phyloP scores from a whole-genome alignment of 78 protist species.

The Dictyostelium capitatum region DNA sequence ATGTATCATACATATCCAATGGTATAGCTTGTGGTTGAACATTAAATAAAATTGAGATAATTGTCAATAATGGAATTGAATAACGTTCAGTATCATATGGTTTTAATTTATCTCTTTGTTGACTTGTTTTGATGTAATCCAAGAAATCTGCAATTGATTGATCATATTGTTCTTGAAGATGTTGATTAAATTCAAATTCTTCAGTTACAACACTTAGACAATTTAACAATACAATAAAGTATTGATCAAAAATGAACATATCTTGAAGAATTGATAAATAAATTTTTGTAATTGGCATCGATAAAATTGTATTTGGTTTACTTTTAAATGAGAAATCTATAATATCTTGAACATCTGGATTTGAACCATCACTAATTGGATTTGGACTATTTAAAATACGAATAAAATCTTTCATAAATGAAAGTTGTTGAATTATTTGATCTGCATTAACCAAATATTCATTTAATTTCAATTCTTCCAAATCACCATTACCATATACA shows the following conservation, averaged over 20 bases:
- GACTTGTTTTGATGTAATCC: slow-evolving; percentile 36
- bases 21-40: slow-evolving; percentile 34
- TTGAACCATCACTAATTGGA: slow-evolving; percentile 63
- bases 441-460: slow-evolving; percentile 8
- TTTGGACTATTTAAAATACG: slow-evolving; percentile 34
- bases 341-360: slow-evolving; percentile 68
- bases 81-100: slow-evolving; percentile 63
- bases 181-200: slow-evolving; percentile 48
- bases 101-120: slow-evolving; percentile 24
- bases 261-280: slow-evolving; percentile 38
- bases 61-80: slow-evolving; percentile 44
- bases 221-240: slow-evolving; percentile 49
- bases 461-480: slow-evolving; percentile 28
- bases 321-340: slow-evolving; percentile 67
- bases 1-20: slow-evolving; percentile 35
- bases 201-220: slow-evolving; percentile 12
- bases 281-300: slow-evolving; percentile 53
- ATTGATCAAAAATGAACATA: slow-evolving; percentile 59
- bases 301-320: slow-evolving; percentile 26
- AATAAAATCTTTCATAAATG: slow-evolving; percentile 32
- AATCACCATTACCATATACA: slow-evolving; percentile 18
- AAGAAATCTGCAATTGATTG: slow-evolving; percentile 43
- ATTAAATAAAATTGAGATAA: slow-evolving; percentile 44
- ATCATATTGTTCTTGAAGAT: slow-evolving; percentile 34
- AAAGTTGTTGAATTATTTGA: slow-evolving; percentile 36